Evolutionary conservation across 1,139 yeast species (phyloP), one percentile per base, ranked within the genome.

Genomic region (Blastobotrys raffinosifermentans): DNA sequence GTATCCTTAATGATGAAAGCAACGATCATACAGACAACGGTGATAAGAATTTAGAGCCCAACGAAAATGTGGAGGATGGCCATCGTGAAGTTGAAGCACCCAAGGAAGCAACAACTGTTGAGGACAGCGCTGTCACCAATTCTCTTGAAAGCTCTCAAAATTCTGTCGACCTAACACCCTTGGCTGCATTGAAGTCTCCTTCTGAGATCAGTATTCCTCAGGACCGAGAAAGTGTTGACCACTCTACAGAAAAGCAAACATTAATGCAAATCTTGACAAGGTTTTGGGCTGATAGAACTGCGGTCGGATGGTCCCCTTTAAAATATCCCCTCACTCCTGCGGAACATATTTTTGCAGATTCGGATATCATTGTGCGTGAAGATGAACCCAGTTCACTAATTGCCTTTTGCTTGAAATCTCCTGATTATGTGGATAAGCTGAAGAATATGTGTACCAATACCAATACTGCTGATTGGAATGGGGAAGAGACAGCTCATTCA

Each of bases 251-350:
- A 53, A 75, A 76, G 49, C 75, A 78, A 22, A 80, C 96, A 1
- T 60, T 93, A 22, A 73, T 93, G 63, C 86, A 85, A 51, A 79
- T 95, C 0, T 66, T 93, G 41, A 77, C 95, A 0, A 86, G 80
- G 52, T 89, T 91, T 61, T 91, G 98, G 98, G 97, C 96, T 1
- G 98, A 93, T 61, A 66, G 98, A 50, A 84, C 97, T 1, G 91
- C 97, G 0, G 83, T 95, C 2, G 72, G 93, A 16, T 93, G 98
- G 98, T 87, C 84, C 48, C 94, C 96, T 0, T 64, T 93, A 27
- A 81, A 76, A 15, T 89, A 87, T 58, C 96, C 97, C 0, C 67
- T 89, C 34, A 41, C 43, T 3, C 55, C 57, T 2, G 74, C 81
- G 1, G 97, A 93, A 54, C 98, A 93, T 58, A 77, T 93, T 4